Evolutionary conservation across 352 stramenopile species (phyloP).

Genomic region (Pythium dissotocum): DNA sequence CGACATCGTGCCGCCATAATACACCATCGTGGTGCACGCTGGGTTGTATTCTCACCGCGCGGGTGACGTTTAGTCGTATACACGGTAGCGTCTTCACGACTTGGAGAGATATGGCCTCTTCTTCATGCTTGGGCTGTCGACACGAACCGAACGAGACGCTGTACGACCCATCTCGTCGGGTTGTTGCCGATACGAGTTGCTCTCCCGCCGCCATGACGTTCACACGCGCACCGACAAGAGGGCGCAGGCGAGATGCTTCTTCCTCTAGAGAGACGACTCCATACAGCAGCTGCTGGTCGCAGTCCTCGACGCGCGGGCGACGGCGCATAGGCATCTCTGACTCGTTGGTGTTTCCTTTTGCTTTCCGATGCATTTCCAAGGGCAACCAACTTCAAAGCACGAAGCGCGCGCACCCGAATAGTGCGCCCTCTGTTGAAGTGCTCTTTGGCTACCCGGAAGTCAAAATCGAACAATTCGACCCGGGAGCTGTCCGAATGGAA

Average conservation of each 20-base stretch:
- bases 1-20: constrained; percentile 22
- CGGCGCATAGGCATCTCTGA: background rate
- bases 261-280: constrained; percentile 7
- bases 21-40: background rate
- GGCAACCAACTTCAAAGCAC: constrained; percentile 8
- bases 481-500: background rate
- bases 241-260: constrained; percentile 1
- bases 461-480: background rate
- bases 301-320: constrained; percentile 9
- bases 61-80: constrained; percentile 14
- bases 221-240: constrained; percentile 9
- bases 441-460: constrained; percentile 19
- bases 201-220: background rate
- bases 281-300: constrained; percentile 14
- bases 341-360: background rate
- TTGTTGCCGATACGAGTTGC: background rate
- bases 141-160: constrained; percentile 17
- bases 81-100: constrained; percentile 12
- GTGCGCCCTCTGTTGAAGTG: constrained; percentile 11
- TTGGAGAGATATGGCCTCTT: background rate
- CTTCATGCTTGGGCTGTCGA: background rate
- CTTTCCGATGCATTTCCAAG: background rate
- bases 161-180: constrained; percentile 19
- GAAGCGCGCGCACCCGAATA: constrained; percentile 18
- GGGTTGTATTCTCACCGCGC: constrained; percentile 1